Base-by-base conservation (phyloP, 768 basidiomycete species). In the Jaapia argillacea region DNA sequence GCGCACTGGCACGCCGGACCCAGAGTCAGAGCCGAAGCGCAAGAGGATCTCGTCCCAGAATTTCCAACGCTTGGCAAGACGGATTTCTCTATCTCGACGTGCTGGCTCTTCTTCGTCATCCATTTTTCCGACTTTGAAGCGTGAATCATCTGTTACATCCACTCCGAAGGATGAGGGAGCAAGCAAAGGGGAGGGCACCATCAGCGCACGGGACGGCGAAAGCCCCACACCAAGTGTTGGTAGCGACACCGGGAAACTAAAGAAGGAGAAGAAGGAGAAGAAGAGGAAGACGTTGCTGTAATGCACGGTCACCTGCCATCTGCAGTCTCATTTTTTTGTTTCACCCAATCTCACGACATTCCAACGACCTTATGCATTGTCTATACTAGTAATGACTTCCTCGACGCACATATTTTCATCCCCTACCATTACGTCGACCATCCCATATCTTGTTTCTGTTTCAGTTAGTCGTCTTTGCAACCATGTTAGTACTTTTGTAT, bases 41-140 rank as follows among this genome's bases (percentile, higher is more conserved):
- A 85, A 82, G 56, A 75, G 85, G 16, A 86, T 85, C 45, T 80
- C 85, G 6, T 83, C 85, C 22, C 87, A 91, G 58, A 89, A 89
- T 54, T 85, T 91, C 69, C 85, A 87, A 58, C 74, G 85, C 14
- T 56, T 90, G 27, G 87, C 85, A 13, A 68, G 85, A 47, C 69
- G 77, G 48, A 80, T 90, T 44, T 87, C 85, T 6, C 59, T 85
- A 36, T 72, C 79, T 0, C 71, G 74, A 37, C 73, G 79, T 22
- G 72, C 75, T 48, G 74, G 53, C 14, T 55, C 55, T n/a, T 72
- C 69, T 20, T 63, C 68, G 6, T n/a, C n/a, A n/a, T 66, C 73
- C 14, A 71, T 69, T 5, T 70, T 77, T 43, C 71, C 75, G 40
- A 70, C 71, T n/a, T 60, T 80, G 46, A 77, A 71, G 56, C 71